Conservation (phyloP, 441 rosid genomes). For the Gossypium davidsonii region DNA sequence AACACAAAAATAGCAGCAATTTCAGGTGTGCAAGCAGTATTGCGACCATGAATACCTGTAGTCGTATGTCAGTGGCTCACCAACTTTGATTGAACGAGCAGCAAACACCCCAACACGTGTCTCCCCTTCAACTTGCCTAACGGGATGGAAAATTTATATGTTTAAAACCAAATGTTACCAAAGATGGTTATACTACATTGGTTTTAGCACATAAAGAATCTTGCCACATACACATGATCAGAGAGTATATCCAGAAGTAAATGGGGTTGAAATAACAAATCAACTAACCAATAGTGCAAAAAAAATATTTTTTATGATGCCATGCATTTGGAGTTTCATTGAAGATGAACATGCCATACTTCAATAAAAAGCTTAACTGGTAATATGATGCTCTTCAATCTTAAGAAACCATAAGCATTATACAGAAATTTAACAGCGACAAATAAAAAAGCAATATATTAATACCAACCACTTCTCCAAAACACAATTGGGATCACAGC, state of each 20-base stretch:
- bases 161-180: conserved; percentile 4
- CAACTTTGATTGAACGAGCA: conserved; percentile 63
- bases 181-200: not conserved
- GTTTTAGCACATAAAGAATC: not conserved
- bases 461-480: conserved; percentile 79
- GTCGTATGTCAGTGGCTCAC: conserved; percentile 86
- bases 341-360: not conserved
- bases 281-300: not conserved
- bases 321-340: not conserved
- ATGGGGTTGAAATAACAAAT: not conserved
- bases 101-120: conserved; percentile 91
- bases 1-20: not conserved
- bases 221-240: not conserved
- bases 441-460: conserved; percentile 7
- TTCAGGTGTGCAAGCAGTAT: not conserved
- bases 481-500: conserved; percentile 83
- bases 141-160: not conserved
- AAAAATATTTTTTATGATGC: not conserved
- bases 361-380: not conserved
- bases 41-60: conserved; percentile 52
- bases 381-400: not conserved
- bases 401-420: not conserved
- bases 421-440: not conserved
- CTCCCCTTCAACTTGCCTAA: conserved; percentile 94
- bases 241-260: not conserved